Evolutionary conservation across 352 stramenopile genomes (phyloP).

Genomic region (Elongisporangium senticosum): DNA sequence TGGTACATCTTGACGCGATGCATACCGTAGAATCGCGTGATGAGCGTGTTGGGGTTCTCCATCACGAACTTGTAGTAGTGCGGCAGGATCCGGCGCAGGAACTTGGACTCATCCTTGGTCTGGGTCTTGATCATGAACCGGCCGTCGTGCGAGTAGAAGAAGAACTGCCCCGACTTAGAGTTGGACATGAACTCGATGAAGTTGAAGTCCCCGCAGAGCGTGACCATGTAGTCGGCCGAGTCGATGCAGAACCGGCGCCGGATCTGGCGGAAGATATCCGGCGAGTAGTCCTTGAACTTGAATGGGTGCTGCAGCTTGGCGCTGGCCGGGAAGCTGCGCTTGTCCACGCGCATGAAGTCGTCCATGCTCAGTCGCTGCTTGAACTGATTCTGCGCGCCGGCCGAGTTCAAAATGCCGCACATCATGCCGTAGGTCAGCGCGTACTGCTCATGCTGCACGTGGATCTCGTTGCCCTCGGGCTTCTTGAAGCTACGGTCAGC

Average conservation of each 20-base stretch:
- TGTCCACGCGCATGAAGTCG: slow-evolving; percentile 88
- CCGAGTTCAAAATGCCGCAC: slow-evolving; percentile 95
- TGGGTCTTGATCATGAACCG: slow-evolving; percentile 99
- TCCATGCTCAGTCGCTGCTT: slow-evolving; percentile 84
- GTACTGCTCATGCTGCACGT: slow-evolving; percentile 94
- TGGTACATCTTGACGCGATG: slow-evolving; percentile 98
- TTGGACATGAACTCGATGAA: slow-evolving; percentile 99
- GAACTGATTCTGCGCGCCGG: slow-evolving; percentile 78
- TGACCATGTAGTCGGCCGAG: slow-evolving; percentile 87
- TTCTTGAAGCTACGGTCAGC: slow-evolving; percentile 58
- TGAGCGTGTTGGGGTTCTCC: slow-evolving; percentile 95
- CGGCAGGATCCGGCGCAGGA: slow-evolving; percentile 94
- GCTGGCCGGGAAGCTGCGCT: slow-evolving; percentile 68
- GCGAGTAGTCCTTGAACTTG: slow-evolving; percentile 93
- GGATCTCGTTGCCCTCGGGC: slow-evolving; percentile 67
- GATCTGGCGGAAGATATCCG: slow-evolving; percentile 81
- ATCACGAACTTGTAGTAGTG: slow-evolving; percentile 98
- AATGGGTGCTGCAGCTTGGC: slow-evolving; percentile 75
- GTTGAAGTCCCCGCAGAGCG: slow-evolving; percentile 92
- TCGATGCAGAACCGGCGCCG: slow-evolving; percentile 72
- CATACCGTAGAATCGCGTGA: slow-evolving; percentile 97
- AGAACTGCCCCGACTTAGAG: slow-evolving; percentile 98
- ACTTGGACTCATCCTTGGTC: slow-evolving; percentile 98
- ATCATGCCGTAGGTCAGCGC: slow-evolving; percentile 98
- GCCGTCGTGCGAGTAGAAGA: slow-evolving; percentile 98